phyloP scores from a whole-genome alignment of 2,329 filamentous ascomycete species.

The Colletotrichum sp. region DNA sequence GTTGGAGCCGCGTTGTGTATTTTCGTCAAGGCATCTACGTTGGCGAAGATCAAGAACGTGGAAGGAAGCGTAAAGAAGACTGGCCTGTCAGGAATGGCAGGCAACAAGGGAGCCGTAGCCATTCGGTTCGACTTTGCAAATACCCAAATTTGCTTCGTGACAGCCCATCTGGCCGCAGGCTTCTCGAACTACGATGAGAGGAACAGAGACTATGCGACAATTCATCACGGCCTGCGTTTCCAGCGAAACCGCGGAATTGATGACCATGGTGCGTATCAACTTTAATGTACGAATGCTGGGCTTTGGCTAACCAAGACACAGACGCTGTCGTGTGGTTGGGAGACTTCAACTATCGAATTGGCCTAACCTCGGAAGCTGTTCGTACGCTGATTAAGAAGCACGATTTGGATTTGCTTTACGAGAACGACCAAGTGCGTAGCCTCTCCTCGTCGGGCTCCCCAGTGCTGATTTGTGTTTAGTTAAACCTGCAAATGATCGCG shows the following conservation, averaged over 20 bases:
- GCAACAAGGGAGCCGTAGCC: constrained; percentile 96
- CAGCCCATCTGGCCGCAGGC: constrained; percentile 92
- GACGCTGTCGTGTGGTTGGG: constrained; percentile 90
- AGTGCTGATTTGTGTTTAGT: constrained; percentile 43
- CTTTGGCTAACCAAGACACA: constrained; percentile 26
- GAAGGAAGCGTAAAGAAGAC: constrained; percentile 94
- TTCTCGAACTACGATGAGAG: constrained; percentile 97
- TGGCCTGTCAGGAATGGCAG: constrained; percentile 95
- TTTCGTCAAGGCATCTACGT: constrained; percentile 80
- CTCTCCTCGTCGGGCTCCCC: background rate
- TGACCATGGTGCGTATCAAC: constrained; percentile 70
- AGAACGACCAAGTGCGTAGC: constrained; percentile 79
- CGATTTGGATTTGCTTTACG: constrained; percentile 81
- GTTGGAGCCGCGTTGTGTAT: constrained; percentile 93
- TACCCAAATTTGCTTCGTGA: constrained; percentile 93
- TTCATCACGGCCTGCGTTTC: constrained; percentile 85
- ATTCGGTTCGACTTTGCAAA: constrained; percentile 95
- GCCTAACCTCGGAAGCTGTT: constrained; percentile 78
- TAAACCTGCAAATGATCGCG: constrained; percentile 96
- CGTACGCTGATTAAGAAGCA: constrained; percentile 74
- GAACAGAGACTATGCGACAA: constrained; percentile 91
- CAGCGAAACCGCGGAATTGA: constrained; percentile 90
- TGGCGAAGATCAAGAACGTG: constrained; percentile 91
- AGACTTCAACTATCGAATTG: constrained; percentile 98
- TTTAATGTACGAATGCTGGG: background rate